Percentiles rank a stretch among this genome's conserved stretches.
Conservation (phyloP, 2,329 filamentous ascomycete genomes). For the Graphiopsis chlorocephala region DNA sequence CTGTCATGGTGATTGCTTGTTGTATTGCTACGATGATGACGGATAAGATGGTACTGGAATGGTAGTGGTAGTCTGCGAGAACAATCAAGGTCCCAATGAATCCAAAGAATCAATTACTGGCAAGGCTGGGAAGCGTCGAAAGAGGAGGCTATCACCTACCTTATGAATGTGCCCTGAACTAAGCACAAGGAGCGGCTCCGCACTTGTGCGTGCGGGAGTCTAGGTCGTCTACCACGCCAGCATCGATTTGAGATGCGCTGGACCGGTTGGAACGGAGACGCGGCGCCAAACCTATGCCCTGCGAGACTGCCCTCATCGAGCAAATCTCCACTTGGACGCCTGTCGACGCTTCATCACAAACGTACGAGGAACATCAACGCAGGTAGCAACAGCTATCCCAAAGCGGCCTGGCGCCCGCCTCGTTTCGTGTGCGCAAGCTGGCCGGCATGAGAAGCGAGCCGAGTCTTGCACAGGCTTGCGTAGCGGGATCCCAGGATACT, state of each 20-base stretch:
- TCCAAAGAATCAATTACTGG: constrained; percentile 1
- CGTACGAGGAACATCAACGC: constrained; percentile 13
- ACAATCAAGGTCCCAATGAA: constrained; percentile 10
- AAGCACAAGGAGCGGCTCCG: constrained; percentile 20
- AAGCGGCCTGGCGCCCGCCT: constrained; percentile 24
- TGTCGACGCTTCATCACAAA: constrained; percentile 9
- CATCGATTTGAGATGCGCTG: constrained; percentile 4
- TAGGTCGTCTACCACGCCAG: constrained; percentile 8
- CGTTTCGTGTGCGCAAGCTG: background rate
- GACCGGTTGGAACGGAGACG: constrained; percentile 14
- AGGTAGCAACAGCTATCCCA: constrained; percentile 23
- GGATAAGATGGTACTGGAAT: background rate
- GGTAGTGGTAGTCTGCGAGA: constrained; percentile 15
- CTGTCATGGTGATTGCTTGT: constrained; percentile 16
- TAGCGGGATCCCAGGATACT: background rate
- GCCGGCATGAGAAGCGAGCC: constrained; percentile 7
- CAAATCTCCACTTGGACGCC: constrained; percentile 21
- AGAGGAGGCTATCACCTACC: constrained; percentile 8
- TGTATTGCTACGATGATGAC: background rate
- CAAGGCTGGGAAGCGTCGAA: background rate
- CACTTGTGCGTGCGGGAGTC: constrained; percentile 11
- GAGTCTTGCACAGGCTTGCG: constrained; percentile 4
- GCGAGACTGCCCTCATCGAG: background rate
- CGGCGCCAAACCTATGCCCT: constrained; percentile 17
- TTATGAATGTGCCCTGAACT: constrained; percentile 14